Evolutionary conservation across 495 filamentous ascomycete species (phyloP).

Genomic region (Xylaria scruposa): DNA sequence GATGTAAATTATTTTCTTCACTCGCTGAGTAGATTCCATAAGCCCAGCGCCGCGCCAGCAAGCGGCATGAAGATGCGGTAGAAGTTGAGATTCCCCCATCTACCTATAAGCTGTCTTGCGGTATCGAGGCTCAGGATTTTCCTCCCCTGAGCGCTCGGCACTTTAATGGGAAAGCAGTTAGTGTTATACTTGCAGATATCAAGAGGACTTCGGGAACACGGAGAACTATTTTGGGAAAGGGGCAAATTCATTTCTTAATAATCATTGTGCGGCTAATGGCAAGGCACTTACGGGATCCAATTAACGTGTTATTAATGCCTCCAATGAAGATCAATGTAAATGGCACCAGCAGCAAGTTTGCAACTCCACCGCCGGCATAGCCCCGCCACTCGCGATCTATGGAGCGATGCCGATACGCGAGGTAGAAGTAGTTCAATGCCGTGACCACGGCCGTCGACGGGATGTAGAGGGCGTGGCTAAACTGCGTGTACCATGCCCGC

Average conservation of each 20-base stretch:
- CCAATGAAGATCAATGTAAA: slow-evolving; percentile 42
- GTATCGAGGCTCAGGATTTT: slow-evolving; percentile 40
- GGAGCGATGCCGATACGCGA: slow-evolving; percentile 46
- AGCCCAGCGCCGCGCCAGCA: slow-evolving; percentile 41
- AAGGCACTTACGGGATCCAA: slow-evolving; percentile 25
- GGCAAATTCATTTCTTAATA: too few species aligned
- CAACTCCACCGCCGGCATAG: slow-evolving; percentile 41
- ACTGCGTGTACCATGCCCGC: slow-evolving; percentile 37
- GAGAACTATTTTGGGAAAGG: not conserved
- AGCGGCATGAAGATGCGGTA: slow-evolving; percentile 48
- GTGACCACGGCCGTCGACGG: slow-evolving; percentile 43
- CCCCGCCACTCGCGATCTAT: slow-evolving; percentile 39
- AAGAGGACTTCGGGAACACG: not conserved
- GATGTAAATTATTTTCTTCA: not conserved
- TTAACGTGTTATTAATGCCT: slow-evolving; percentile 32
- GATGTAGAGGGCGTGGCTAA: slow-evolving; percentile 44
- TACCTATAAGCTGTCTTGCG: slow-evolving; percentile 38
- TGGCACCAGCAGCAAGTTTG: slow-evolving; percentile 49
- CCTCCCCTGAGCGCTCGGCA: slow-evolving; percentile 34
- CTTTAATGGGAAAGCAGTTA: not conserved
- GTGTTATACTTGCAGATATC: not conserved
- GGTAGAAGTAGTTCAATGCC: slow-evolving; percentile 47
- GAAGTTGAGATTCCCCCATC: slow-evolving; percentile 48
- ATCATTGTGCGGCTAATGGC: not conserved
- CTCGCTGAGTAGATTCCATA: slow-evolving; percentile 38